A percentile compares a stretch with the other conserved stretches of the same genome.
Conservation (phyloP, 2,329 filamentous ascomycete genomes). For the Phialocephala sp. region DNA sequence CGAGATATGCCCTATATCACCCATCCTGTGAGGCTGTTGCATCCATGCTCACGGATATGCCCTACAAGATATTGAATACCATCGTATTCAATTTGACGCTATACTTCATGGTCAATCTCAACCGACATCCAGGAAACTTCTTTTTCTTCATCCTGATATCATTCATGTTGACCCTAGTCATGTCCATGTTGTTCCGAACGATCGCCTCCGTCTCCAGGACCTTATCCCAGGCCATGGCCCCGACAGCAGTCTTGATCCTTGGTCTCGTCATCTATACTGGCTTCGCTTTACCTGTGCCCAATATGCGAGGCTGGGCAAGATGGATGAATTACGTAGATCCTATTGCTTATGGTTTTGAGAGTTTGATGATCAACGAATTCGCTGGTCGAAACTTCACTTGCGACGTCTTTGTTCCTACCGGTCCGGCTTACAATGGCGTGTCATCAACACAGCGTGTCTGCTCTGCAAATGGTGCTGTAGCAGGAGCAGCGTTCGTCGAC, state of each 20-base stretch:
- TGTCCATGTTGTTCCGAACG: conserved; percentile 85
- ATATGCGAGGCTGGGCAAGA: conserved; percentile 79
- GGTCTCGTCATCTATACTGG: conserved; percentile 44
- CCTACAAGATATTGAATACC: conserved; percentile 68
- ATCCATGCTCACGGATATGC: conserved; percentile 85
- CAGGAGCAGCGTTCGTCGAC: conserved; percentile 57
- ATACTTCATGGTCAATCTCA: conserved; percentile 87
- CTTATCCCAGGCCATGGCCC: conserved; percentile 67
- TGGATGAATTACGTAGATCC: conserved; percentile 73
- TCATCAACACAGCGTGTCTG: conserved; percentile 51
- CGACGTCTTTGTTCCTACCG: conserved; percentile 33
- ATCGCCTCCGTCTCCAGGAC: conserved; percentile 78
- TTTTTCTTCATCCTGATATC: conserved; percentile 71
- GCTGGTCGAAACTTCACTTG: conserved; percentile 35
- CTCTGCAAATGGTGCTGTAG: conserved; percentile 60
- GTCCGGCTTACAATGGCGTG: conserved; percentile 29
- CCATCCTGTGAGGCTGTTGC: conserved; percentile 89
- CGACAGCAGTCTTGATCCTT: conserved; percentile 56
- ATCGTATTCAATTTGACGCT: conserved; percentile 79
- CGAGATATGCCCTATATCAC: conserved; percentile 86
- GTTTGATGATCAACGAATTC: conserved; percentile 86
- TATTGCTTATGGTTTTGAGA: conserved; percentile 80
- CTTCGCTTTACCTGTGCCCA: conserved; percentile 50
- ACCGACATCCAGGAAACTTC: conserved; percentile 75
- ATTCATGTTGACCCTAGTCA: conserved; percentile 51